phyloP scores from a whole-genome alignment of 176 grass and related monocot species.

The Tillandsia leiboldiana region DNA sequence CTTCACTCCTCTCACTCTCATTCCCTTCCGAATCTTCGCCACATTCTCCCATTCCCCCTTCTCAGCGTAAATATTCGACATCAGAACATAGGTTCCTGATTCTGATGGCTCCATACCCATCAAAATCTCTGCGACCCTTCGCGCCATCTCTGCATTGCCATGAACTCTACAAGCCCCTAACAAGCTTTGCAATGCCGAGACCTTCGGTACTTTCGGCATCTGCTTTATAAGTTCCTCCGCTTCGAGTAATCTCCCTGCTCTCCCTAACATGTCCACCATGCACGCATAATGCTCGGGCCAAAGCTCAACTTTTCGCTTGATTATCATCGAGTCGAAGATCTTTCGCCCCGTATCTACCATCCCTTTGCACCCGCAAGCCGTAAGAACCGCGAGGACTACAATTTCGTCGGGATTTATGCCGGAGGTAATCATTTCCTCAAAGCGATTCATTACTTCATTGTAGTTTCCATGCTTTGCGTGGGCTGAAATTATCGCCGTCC shows the following conservation, averaged over 20 bases:
- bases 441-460: conserved; percentile 38
- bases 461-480: conserved; percentile 62
- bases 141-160: conserved; percentile 39
- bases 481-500: conserved; percentile 71
- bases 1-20: conserved; percentile 53
- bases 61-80: conserved; percentile 83
- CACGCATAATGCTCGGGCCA: conserved; percentile 89
- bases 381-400: conserved; percentile 61
- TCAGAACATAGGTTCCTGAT: conserved; percentile 61
- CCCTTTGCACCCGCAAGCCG: conserved; percentile 58
- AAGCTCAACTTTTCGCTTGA: conserved; percentile 26
- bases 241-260: conserved; percentile 50
- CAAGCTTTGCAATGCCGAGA: conserved; percentile 75
- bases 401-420: conserved; percentile 47
- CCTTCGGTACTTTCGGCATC: conserved; percentile 35
- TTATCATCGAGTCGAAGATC: conserved; percentile 48
- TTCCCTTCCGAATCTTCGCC: conserved; percentile 51
- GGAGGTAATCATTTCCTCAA: conserved; percentile 39
- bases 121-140: conserved; percentile 37
- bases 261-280: conserved; percentile 72
- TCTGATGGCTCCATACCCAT: conserved; percentile 37
- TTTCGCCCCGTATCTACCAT: conserved; percentile 29
- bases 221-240: conserved; percentile 47
- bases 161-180: conserved; percentile 63
- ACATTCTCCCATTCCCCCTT: conserved; percentile 58